Conservation (phyloP, 495 filamentous ascomycete genomes). For the Aspergillus homomorphus region DNA sequence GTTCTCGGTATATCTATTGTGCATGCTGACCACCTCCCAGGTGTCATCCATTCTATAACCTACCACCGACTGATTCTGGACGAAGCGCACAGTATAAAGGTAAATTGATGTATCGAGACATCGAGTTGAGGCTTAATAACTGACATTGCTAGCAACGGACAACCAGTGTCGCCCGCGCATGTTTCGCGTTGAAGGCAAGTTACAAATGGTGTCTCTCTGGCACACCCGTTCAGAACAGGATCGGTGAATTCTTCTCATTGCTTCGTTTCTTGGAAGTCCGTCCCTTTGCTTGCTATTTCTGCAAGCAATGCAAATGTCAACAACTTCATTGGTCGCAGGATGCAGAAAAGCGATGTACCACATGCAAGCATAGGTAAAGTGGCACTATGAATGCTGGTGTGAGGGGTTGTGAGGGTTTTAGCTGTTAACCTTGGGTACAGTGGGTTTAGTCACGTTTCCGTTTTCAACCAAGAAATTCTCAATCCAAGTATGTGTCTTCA, state of each 20-base stretch:
- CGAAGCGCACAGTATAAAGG: conserved; percentile 95
- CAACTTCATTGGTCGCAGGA: conserved; percentile 80
- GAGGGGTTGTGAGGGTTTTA: background rate
- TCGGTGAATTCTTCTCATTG: conserved; percentile 95
- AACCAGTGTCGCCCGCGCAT: conserved; percentile 89
- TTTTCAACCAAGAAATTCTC: conserved; percentile 94
- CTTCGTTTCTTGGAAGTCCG: conserved; percentile 82
- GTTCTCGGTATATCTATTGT: no score
- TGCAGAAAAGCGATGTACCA: conserved; percentile 60
- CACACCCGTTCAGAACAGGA: conserved; percentile 92
- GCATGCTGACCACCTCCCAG: conserved; percentile 12
- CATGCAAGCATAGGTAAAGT: conserved; percentile 56
- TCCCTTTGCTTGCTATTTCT: conserved; percentile 91
- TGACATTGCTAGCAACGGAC: conserved; percentile 57
- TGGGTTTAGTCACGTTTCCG: conserved; percentile 82
- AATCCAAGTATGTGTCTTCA: conserved; percentile 60
- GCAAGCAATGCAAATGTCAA: conserved; percentile 76
- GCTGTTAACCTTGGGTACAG: conserved; percentile 37
- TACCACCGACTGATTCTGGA: conserved; percentile 94
- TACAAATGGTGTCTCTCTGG: conserved; percentile 96
- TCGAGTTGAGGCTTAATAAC: conserved; percentile 1
- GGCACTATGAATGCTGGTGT: background rate
- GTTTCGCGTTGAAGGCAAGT: conserved; percentile 79
- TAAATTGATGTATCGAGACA: conserved; percentile 19
- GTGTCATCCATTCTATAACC: conserved; percentile 74